Evolutionary conservation across 495 filamentous ascomycete genomes (phyloP).

Genomic region (Talaromyces wortmannii): DNA sequence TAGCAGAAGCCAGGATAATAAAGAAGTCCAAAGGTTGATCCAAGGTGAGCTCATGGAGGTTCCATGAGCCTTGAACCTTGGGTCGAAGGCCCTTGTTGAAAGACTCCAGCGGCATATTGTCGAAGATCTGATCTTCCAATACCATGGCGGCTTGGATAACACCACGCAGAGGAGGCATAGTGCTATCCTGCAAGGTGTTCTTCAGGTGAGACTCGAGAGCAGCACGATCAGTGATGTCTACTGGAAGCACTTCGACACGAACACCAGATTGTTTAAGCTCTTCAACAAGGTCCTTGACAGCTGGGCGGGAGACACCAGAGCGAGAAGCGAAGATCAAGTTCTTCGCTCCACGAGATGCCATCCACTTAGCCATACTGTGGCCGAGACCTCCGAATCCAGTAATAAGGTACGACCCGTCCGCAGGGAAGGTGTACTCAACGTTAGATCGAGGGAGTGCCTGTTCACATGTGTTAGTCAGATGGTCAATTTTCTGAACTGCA

Average conservation of each 20-base stretch:
- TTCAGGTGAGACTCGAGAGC: background rate
- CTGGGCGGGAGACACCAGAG: background rate
- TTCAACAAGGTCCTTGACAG: constrained; percentile 16
- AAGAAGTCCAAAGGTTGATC: constrained; percentile 48
- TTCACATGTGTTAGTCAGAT: background rate
- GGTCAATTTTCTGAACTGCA: background rate
- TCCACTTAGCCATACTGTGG: constrained; percentile 44
- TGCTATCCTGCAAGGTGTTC: background rate
- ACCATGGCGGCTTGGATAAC: constrained; percentile 37
- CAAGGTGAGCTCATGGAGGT: constrained; percentile 9
- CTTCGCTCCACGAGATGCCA: constrained; percentile 45
- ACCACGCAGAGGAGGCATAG: constrained; percentile 25
- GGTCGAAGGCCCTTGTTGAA: constrained; percentile 6
- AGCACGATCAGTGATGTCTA: background rate
- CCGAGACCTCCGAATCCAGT: constrained; percentile 53
- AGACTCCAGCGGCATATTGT: constrained; percentile 12
- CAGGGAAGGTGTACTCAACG: background rate
- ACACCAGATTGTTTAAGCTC: constrained; percentile 24
- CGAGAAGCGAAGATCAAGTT: constrained; percentile 47
- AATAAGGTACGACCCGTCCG: constrained; percentile 34
- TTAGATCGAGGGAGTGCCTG: background rate
- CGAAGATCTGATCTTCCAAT: constrained; percentile 17
- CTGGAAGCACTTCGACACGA: background rate
- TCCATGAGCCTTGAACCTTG: constrained; percentile 10
- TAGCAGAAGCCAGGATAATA: constrained; percentile 49